phyloP scores from a whole-genome alignment of 139 green algal species.

The Chlamydomonas schloesseri region DNA sequence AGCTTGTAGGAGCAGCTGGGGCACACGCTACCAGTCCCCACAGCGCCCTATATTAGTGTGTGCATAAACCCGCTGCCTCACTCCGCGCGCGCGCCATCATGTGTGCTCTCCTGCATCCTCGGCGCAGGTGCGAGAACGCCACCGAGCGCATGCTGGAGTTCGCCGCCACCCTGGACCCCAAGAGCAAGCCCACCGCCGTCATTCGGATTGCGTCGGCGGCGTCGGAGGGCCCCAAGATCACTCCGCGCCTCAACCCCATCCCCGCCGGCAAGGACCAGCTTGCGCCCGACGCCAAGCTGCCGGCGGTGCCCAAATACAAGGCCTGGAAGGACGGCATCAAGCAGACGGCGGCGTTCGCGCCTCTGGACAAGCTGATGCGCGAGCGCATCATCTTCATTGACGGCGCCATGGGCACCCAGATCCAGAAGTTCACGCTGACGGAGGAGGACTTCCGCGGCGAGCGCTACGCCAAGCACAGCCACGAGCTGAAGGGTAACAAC shows the following conservation, averaged over 20 bases:
- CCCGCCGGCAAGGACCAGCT: conserved; percentile 61
- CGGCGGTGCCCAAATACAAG: conserved; percentile 73
- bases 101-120: too few relatives aligned
- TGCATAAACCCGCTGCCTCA: too few relatives aligned
- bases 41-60: too few relatives aligned
- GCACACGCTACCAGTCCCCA: too few relatives aligned
- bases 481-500: conserved; percentile 99
- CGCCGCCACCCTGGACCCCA: conserved; percentile 91
- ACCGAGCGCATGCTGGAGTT: conserved; percentile 97
- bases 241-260: conserved; percentile 67
- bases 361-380: conserved; percentile 84
- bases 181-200: conserved; percentile 91
- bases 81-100: too few relatives aligned
- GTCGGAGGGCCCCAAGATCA: conserved; percentile 44
- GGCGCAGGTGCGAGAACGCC: conserved; percentile 85
- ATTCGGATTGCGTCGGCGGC: conserved; percentile 65
- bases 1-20: too few relatives aligned
- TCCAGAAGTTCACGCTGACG: conserved; percentile 88
- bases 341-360: conserved; percentile 23
- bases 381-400: conserved; percentile 97
- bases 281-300: conserved; percentile 56
- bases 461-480: conserved; percentile 75
- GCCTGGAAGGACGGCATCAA: background rate
- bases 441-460: conserved; percentile 94
- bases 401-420: conserved; percentile 96